These are phyloP conservation scores for Fraxinus floribunda DNA, from an alignment of 305 asterid genomes.

Conservation along the genomic window DNA sequence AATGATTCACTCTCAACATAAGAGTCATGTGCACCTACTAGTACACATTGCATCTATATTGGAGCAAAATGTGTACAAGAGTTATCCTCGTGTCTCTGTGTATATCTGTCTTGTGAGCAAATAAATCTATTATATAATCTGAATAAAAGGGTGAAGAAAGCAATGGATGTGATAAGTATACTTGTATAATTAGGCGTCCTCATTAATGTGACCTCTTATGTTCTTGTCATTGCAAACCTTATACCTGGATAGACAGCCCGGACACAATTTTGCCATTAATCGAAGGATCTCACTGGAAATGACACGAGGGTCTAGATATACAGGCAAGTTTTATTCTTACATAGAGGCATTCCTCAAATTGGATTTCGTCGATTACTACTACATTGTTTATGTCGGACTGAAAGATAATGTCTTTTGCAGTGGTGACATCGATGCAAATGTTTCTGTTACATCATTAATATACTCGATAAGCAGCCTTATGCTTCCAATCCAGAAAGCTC, in stretches of 20 bases:
- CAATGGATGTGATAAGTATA: background rate
- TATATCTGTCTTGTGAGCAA: background rate
- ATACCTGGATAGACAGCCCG: constrained; percentile 31
- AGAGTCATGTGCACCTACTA: background rate
- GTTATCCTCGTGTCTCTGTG: background rate
- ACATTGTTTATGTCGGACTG: background rate
- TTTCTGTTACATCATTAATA: constrained; percentile 41
- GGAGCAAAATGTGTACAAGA: background rate
- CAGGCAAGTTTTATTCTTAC: background rate
- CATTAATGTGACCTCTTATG: background rate
- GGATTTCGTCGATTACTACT: background rate
- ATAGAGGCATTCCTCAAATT: background rate
- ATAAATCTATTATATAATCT: background rate
- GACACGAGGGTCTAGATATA: constrained; percentile 36
- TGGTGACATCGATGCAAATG: constrained; percentile 39
- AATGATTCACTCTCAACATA: background rate
- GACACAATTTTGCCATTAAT: constrained; percentile 32
- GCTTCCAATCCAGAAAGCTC: constrained; percentile 29
- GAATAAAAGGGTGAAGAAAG: background rate
- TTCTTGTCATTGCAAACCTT: background rate
- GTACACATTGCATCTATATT: background rate
- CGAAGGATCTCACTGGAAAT: constrained; percentile 25
- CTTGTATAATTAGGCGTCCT: background rate
- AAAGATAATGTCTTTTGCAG: constrained; percentile 16
- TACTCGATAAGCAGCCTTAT: constrained; percentile 34